phyloP scores from a whole-genome alignment of 106 monocot species.

The Dendrobium chrysotoxum region DNA sequence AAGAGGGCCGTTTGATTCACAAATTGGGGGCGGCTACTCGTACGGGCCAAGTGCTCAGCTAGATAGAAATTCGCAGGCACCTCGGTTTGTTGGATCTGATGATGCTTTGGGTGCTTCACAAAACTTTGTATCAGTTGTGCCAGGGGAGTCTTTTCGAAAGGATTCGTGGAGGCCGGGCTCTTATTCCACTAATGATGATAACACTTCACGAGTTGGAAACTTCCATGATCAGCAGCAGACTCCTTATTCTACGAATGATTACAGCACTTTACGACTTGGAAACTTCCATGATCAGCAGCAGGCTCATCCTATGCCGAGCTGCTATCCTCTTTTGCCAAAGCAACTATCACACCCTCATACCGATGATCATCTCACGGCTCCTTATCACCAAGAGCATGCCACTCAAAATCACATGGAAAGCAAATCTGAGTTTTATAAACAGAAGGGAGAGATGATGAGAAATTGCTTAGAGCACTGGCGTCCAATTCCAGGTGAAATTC shows the following conservation, averaged over 20 bases:
- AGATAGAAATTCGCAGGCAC: not conserved
- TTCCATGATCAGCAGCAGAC: slow-evolving; percentile 14
- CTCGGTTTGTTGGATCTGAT: not conserved
- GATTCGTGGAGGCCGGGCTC: not conserved
- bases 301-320: slow-evolving; percentile 5
- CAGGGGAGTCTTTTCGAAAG: slow-evolving; percentile 1
- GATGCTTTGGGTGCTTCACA: not conserved
- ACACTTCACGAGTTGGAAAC: not conserved
- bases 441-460: not conserved
- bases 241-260: not conserved
- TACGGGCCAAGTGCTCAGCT: not conserved
- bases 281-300: slow-evolving; percentile 16
- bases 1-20: not conserved
- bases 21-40: not conserved
- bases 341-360: slow-evolving; percentile 16
- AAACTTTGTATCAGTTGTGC: not conserved
- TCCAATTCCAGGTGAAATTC: slow-evolving; percentile 2
- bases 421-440: slow-evolving; percentile 9
- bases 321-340: slow-evolving; percentile 13
- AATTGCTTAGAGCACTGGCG: slow-evolving; percentile 11
- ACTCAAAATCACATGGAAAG: slow-evolving; percentile 6
- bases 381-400: not conserved
- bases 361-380: not conserved
- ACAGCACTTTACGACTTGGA: not conserved
- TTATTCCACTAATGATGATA: not conserved